Conservation (phyloP, 345 rosid genomes). For the Abelmoschus esculentus region DNA sequence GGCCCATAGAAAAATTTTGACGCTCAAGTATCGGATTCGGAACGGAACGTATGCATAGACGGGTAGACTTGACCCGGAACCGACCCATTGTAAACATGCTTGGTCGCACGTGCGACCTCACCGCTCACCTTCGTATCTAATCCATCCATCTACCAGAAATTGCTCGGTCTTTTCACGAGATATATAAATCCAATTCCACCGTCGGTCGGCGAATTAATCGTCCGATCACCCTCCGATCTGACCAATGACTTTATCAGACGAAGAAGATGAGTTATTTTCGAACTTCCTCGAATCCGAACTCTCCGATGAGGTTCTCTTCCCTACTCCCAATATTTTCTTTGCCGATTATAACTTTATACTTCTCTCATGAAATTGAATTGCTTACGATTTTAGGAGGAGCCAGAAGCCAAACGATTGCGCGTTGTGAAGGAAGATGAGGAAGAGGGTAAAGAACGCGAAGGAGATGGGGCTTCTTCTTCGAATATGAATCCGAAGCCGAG, state of each 20-base stretch:
- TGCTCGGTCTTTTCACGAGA: not conserved
- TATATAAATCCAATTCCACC: not conserved
- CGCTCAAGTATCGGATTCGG: not conserved
- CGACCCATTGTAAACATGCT: not conserved
- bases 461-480: constrained; percentile 9
- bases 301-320: constrained; percentile 37
- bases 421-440: constrained; percentile 20
- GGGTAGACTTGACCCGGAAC: constrained; percentile 5
- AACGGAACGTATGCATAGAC: not conserved
- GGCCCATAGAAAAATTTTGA: too few species aligned
- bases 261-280: constrained; percentile 61
- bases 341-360: not conserved
- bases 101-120: not conserved
- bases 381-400: constrained; percentile 33
- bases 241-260: constrained; percentile 48
- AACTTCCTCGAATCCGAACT: constrained; percentile 73
- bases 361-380: not conserved
- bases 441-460: not conserved
- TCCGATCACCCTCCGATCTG: not conserved
- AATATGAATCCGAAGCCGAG: constrained; percentile 8
- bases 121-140: not conserved
- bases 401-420: constrained; percentile 42
- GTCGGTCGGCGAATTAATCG: not conserved
- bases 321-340: not conserved
- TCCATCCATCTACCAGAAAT: not conserved